Evolutionary conservation across 352 stramenopile genomes (phyloP), one percentile per base, ranked within the genome.

Genomic region (Globisporangium ultimum): DNA sequence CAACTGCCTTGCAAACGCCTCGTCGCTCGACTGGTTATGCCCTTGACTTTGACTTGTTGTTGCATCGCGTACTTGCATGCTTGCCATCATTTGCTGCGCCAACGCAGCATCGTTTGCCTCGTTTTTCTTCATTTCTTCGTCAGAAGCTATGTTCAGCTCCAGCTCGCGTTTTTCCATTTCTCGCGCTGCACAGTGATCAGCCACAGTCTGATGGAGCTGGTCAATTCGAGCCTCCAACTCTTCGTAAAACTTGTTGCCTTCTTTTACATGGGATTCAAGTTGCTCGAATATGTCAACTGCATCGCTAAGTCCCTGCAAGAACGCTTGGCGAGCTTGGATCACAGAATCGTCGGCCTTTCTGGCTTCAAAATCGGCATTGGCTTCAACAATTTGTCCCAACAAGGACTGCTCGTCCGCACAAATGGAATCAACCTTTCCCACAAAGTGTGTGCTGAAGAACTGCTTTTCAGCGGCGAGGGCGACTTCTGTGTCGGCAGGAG

Each of bases 231-330:
- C 47, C 36, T 63, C 60, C 5, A 92, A 65, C 49, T 89, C 76
- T 0, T 68, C 67, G 61, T 92, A 92, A 47, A 92, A 92, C 48
- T 69, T 77, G 5, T 61, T 66, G 13, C 83, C 83, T 71, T 90
- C 83, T 47, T 84, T 88, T 38, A 88, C 62, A 50, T 92, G 78
- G 15, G 78, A 88, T 63, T 89, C 70, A 3, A 92, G 75, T 57
- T 92, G 83, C 54, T 92, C 80, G 28, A 86, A 88, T 24, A 84
- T 67, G 42, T 92, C 80, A n/a, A 90, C 73, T 1, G 74, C 83
- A 48, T 89, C 79, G 49, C 78, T 81, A 24, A 90, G 59, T 18
- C 66, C 65, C 52, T 90, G 76, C 10, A 92, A 60, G 40, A 85
- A 88, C 9, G 61, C 61, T 58, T 92, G 78, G 11, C 80, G 80